Conservation (phyloP, 192 early-diverging fungal species). For the Linnemannia schmuckeri region DNA sequence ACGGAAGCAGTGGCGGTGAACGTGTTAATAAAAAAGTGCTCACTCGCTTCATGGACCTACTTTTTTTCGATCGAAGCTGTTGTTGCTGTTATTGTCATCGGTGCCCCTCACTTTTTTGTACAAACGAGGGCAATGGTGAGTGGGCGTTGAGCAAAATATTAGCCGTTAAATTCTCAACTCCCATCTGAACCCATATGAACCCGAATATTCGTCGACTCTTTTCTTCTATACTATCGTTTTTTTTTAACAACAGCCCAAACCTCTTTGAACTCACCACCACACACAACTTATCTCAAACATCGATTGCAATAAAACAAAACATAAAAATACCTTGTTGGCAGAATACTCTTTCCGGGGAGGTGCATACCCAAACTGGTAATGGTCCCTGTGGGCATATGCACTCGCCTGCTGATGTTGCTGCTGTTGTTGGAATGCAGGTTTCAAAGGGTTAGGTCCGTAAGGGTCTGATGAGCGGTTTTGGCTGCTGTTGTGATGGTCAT, state of each 20-base stretch:
- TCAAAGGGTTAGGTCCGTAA: constrained; percentile 45
- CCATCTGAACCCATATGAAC: background rate
- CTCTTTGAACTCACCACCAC: no score
- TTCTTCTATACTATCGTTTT: background rate
- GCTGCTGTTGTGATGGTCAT: background rate
- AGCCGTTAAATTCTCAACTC: background rate
- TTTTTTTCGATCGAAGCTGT: no score
- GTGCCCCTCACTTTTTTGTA: no score
- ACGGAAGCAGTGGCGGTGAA: background rate
- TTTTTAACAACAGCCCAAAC: no score
- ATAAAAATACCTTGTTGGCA: constrained; percentile 61
- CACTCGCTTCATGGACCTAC: no score
- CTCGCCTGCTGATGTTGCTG: constrained; percentile 2
- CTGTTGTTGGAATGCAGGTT: constrained; percentile 51
- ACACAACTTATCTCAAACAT: background rate
- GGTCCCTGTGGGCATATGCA: constrained; percentile 19
- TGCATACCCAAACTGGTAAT: constrained; percentile 25
- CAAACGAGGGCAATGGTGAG: background rate
- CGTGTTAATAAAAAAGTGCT: background rate
- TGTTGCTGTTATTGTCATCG: no score
- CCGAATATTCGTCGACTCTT: background rate
- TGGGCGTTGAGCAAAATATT: background rate
- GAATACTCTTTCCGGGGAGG: constrained; percentile 43
- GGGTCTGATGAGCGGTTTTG: constrained; percentile 22
- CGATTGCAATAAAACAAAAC: background rate